Evolutionary conservation across 148 eudicot genomes (phyloP).

Genomic region (Vaccinium myrtillus): DNA sequence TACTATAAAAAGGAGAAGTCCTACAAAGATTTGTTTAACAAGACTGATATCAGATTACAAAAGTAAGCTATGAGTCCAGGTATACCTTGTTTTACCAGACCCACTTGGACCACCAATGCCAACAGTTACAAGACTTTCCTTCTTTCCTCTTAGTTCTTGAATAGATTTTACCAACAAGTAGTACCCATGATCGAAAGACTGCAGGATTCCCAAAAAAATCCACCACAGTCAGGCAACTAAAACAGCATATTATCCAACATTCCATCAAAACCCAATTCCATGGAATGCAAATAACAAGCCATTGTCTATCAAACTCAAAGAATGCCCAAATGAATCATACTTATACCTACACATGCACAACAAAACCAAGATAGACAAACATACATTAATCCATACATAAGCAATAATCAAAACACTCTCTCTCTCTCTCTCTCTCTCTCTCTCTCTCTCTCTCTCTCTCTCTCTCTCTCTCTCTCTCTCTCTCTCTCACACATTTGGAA

Average conservation of each 20-base stretch:
- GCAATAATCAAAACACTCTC: neutral
- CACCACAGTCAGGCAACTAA: constrained; percentile 8
- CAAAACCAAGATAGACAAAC: too few relatives aligned
- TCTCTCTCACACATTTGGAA: neutral
- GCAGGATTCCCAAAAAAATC: constrained; percentile 26
- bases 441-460: too few relatives aligned
- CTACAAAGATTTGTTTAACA: neutral
- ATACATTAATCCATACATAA: neutral
- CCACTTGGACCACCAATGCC: constrained; percentile 99
- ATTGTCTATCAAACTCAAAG: neutral
- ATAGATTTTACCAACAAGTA: constrained; percentile 91
- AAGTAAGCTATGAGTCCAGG: neutral
- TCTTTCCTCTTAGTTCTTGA: constrained; percentile 90
- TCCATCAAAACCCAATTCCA: neutral
- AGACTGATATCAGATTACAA: neutral
- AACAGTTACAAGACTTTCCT: constrained; percentile 80
- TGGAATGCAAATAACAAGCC: neutral
- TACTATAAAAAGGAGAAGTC: neutral
- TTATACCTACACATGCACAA: neutral
- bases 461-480: too few relatives aligned
- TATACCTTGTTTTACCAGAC: constrained; percentile 94
- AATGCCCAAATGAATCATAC: neutral
- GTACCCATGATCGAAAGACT: constrained; percentile 93
- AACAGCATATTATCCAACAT: neutral
- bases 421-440: too few relatives aligned